A percentile compares a stretch with the other conserved stretches of the same genome.
Evolutionary conservation across 345 rosid genomes (phyloP).

Genomic region (Gossypium stocksii): DNA sequence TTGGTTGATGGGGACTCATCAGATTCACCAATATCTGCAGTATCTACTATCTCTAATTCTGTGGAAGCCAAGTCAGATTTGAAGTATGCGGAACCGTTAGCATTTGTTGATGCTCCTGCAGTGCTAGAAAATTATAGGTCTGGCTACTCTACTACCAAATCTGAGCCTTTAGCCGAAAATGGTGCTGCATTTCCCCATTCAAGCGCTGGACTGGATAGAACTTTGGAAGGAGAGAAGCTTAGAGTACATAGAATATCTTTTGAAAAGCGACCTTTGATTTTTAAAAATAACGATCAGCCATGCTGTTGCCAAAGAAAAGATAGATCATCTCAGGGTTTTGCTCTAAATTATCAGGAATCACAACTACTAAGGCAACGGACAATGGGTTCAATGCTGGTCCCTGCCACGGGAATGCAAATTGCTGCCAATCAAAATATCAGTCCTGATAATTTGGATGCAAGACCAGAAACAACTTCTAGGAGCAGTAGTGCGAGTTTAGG

Average conservation of each 20-base stretch:
- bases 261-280: constrained; percentile 41
- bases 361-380: constrained; percentile 53
- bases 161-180: constrained; percentile 33
- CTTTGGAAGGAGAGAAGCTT: constrained; percentile 30
- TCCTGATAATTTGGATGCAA: constrained; percentile 30
- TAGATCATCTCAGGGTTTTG: constrained; percentile 41
- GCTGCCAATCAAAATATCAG: constrained; percentile 22
- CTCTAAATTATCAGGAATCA: constrained; percentile 49
- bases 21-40: constrained; percentile 77
- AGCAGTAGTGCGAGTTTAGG: constrained; percentile 32
- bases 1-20: constrained; percentile 65
- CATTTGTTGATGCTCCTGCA: constrained; percentile 31
- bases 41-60: constrained; percentile 71
- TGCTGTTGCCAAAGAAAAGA: constrained; percentile 95
- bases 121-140: constrained; percentile 32
- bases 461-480: constrained; percentile 34
- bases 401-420: constrained; percentile 31
- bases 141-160: constrained; percentile 28
- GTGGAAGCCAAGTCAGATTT: constrained; percentile 34
- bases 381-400: constrained; percentile 34
- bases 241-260: constrained; percentile 28
- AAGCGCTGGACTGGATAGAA: constrained; percentile 25
- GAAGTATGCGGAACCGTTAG: constrained; percentile 33
- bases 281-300: constrained; percentile 50
- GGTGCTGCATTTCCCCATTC: constrained; percentile 36